Evolutionary conservation across 441 rosid species (phyloP), one percentile per base, ranked within the genome.

Genomic region (Populus trichocarpa): DNA sequence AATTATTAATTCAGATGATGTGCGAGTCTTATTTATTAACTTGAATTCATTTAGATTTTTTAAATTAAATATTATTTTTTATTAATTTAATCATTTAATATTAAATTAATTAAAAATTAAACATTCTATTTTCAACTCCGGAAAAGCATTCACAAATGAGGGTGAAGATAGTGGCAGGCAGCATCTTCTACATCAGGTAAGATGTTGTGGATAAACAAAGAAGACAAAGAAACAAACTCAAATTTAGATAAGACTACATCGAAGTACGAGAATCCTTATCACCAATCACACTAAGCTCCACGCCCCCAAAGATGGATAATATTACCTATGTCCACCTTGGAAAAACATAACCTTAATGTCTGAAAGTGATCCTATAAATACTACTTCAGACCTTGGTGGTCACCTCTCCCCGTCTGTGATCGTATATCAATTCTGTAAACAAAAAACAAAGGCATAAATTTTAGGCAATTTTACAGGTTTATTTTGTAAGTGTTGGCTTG

Each of bases 231-330:
- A 65, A 26, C 4, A 2, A 8, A 2, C 2, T 1, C 53, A 69
- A 57, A 26, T 1, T 5, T 12, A 78, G 90, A 88, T 86, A 87
- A 82, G 91, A 80, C 69, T 74, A 53, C 88, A 72, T 86, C 2
- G 87, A 69, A 69, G 74, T 53, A 38, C 77, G 86, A 79, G 81
- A 83, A 77, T 83, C 84, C 91, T 88, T 91, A 89, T 90, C 91
- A 78, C 14, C 66, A 5, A 6, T 61, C 46, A 16, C 69, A 65
- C 65, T 30, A 77, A 67, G 59, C 78, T 63, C 78, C 81, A 83
- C 67, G 78, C 8, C 77, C 69, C 23, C 63, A n/a, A 38, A 18
- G 5, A 35, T 42, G 16, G 46, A 20, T 23, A 70, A 23, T n/a
- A 10, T 23, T 23, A 25, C 6, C 66, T 11, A 0, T 22, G 13